Base-by-base conservation (phyloP, 176 grass and related monocot genomes). In the Raddia guianensis region DNA sequence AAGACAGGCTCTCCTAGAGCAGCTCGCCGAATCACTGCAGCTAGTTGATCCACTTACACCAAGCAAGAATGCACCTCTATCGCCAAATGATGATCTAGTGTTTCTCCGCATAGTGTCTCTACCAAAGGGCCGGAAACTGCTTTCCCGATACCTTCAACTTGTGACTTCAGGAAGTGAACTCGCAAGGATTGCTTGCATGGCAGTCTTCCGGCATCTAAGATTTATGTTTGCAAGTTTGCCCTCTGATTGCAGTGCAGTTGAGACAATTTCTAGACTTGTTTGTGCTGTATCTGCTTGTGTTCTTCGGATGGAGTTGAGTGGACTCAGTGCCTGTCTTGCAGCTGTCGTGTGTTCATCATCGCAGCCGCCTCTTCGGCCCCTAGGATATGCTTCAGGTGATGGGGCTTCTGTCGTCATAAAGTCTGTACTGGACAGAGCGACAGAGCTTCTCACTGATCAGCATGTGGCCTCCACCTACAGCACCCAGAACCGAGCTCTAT, bases 251-350 rank as follows among this genome's bases (percentile, higher is more conserved):
- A 32, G 51, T 63, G 77, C 88, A 76, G 79, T 74, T 10, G 79
- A 87, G 64, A 80, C 84, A 49, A 83, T 62, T 3, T 83, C 47
- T 37, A 89, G 73, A 66, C 88, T 93, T 69, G 88, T 86, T n/a
- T 73, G 64, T 51, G 85, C 83, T 59, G 77, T 91, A 65, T 87
- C 84, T 56, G 62, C 76, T 15, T 90, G 80, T 72, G 27, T 91
- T 66, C 37, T 21, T 60, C 63, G 72, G 34, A 91, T 97, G 93
- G 90, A 97, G 62, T 82, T 97, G 78, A 80, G 74, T 63, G 81
- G 81, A 40, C 86, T 97, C 57, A 93, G 90, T 86, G 93, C 90
- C 69, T 97, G 93, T 66, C 90, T 97, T 82, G 93, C 90, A 51
- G 93, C 93, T 82, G 79, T 93, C 69, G 93, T 93, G 19, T 93